Evolutionary conservation across 2,329 filamentous ascomycete genomes (phyloP), one percentile per base, ranked within the genome.

Genomic region (Penicillium sp.): DNA sequence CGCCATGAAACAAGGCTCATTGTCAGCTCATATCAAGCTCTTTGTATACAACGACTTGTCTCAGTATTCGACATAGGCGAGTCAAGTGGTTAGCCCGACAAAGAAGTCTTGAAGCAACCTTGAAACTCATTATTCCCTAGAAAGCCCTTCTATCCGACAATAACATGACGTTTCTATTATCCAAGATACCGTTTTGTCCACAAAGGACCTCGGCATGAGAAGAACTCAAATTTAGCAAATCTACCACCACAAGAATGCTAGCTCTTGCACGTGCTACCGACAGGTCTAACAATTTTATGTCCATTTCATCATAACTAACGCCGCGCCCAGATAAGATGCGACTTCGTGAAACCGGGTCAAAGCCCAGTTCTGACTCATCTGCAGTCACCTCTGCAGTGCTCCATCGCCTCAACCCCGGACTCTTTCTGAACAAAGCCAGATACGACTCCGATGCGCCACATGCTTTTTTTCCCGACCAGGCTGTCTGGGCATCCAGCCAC

Each of bases 281-380:
- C 33, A 35, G 8, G 38, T 53, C 53, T 61, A 59, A 54, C 53
- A 57, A 56, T 57, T 60, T 57, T 62, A 65, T 65, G 58, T 65
- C 61, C 63, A 66, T 67, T 61, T 65, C 61, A 60, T 67, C 63
- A 61, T 66, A 57, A 62, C 54, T 62, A 58, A 64, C 57, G 58
- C 60, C 57, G 59, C 56, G 53, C 54, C 52, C 49, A 55, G 46
- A 46, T 54, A 55, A 62, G 58, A 61, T 57, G 56, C 60, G 53
- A 57, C 59, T 59, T 66, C 62, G 53, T 65, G 56, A 64, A 61
- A 50, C 51, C 49, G 53, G 57, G 58, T 50, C 47, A 50, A 46
- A 45, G 52, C 49, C 37, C 15, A 42, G 32, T 37, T 37, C 35
- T 47, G 29, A 42, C 47, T 52, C 48, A 9, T 50, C 42, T 46